Base-by-base conservation (phyloP, 257 asterid species). In the Capsicum rhomboideum region DNA sequence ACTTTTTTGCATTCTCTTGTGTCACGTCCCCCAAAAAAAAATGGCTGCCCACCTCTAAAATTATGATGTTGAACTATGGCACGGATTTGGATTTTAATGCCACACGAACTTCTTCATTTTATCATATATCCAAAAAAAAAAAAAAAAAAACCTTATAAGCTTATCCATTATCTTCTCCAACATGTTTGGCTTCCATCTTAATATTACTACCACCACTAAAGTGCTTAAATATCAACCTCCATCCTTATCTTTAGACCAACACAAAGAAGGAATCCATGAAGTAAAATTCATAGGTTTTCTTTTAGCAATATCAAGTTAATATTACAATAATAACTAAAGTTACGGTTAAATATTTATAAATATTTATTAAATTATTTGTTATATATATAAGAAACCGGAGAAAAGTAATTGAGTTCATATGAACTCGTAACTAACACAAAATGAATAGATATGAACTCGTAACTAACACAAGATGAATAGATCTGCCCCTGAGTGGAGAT, bases 21-120 rank as follows among this genome's bases (percentile, higher is more conserved):
- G 86, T 84, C 93, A 78, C 85, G 69, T 68, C 86, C 88, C 10
- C 59, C n/a, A 29, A 23, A 87, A 56, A 67, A 75, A 64, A 17
- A 23, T n/a, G 26, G 44, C 89, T 92, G 88, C 88, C 92, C 92
- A 88, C 93, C 86, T 72, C 85, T 86, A 14, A 75, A 50, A 49
- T 4, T 26, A 49, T 87, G 87, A 90, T 82, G 88, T 88, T 84
- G 86, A 87, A 86, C 86, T 56, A 37, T 63, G 67, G 82, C 88
- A 85, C 75, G 67, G 86, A 82, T 87, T 82, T 34, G 85, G 21
- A 85, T 83, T 85, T 87, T 86, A 89, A 83, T 83, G 84, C 87
- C 89, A 86, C 78, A 78, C 78, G 52, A 77, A 83, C 83, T 82
- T 79, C 69, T 49, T 66, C 53, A 54, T 72, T 86, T 54, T 40